Evolutionary conservation across 495 filamentous ascomycete genomes (phyloP).

Genomic region (Penicillium salamii): DNA sequence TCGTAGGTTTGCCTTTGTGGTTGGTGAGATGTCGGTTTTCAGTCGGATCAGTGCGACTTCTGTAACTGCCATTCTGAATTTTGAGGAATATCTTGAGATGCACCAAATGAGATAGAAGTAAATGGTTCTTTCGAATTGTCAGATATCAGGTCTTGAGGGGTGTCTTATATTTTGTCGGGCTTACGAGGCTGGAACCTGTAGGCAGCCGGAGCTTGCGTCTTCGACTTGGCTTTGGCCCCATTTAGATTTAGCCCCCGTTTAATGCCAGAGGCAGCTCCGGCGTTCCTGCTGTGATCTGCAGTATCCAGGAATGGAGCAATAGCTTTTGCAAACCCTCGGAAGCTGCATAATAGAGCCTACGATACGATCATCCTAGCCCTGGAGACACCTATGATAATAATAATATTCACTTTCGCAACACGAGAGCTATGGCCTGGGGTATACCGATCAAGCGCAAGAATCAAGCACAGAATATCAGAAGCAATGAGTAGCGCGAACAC

Average conservation of each 20-base stretch:
- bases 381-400: background rate
- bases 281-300: too few species aligned
- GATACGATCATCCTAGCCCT: background rate
- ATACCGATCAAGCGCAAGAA: slow-evolving; percentile 6
- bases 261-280: too few species aligned
- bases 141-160: too few species aligned
- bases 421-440: slow-evolving; percentile 6
- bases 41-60: slow-evolving; percentile 50
- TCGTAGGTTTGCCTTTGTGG: slow-evolving; percentile 19
- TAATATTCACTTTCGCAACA: slow-evolving; percentile 3
- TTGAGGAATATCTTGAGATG: background rate
- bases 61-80: slow-evolving; percentile 50
- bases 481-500: slow-evolving; percentile 1
- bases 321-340: too few species aligned
- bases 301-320: too few species aligned
- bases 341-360: background rate
- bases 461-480: slow-evolving; percentile 4
- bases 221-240: too few species aligned
- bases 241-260: too few species aligned
- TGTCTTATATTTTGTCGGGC: too few species aligned
- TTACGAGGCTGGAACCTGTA: too few species aligned
- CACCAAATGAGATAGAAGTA: too few species aligned
- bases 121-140: too few species aligned
- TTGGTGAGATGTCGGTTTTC: slow-evolving; percentile 7
- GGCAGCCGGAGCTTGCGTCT: too few species aligned